Base-by-base conservation (phyloP, 495 filamentous ascomycete species). In the Podospora fimiseda region DNA sequence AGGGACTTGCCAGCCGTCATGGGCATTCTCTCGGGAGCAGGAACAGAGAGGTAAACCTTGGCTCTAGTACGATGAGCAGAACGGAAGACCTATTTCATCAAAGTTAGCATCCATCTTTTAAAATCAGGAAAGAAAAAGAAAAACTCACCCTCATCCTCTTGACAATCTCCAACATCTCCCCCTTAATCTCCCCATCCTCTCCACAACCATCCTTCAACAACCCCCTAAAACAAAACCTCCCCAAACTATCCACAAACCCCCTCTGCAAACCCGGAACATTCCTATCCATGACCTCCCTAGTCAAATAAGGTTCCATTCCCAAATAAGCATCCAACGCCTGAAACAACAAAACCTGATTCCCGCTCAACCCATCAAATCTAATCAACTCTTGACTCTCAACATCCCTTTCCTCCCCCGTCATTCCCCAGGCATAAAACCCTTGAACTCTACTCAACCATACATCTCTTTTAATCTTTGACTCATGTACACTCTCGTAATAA, bases 1-100 rank as follows among this genome's bases (percentile, higher is more conserved):
- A 74, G 58, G 1, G 66, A 70, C 53, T 72, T 74, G 4, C 68
- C 70, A 13, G 73, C 69, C 5, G 73, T 76, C 73, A 76, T 76
- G 6, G 65, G 65, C 21, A 67, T 48, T 38, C 73, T 47, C 51
- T 76, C 73, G 13, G 72, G 72, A 7, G 72, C 71, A 15, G 70
- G 66, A 20, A 61, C 43, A 8, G 53, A 41, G 13, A 75, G 48
- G 41, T 75, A 74, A 2, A 58, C 46, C 56, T 63, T 69, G 13
- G 61, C 68, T 19, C 73, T 56, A 2, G 58, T 59, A 5, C 65
- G 52, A 53, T 76, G 73, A 7, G 71, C 69, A 16, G 63, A 54
- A 14, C 71, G 58, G 45, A 73, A 74, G 9, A 60, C 40, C 60
- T 67, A 23, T 20, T 23, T 18, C n/a, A n/a, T n/a, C n/a, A n/a